Percentiles rank a stretch among this genome's conserved stretches.
Evolutionary conservation across 2,329 filamentous ascomycete species (phyloP).

Genomic region (Aspergillus sp.): DNA sequence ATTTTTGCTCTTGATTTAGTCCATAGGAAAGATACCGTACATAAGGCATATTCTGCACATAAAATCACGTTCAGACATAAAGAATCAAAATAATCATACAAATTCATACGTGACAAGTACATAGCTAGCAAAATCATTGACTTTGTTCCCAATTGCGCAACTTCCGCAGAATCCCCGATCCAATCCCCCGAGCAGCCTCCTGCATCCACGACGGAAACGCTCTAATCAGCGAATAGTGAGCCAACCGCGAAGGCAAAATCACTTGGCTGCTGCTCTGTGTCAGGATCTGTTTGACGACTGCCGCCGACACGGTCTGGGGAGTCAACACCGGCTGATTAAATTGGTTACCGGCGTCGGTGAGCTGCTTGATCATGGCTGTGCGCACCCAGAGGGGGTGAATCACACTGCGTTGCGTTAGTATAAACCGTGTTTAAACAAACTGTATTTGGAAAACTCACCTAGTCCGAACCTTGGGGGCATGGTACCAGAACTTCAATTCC

Average conservation of each 20-base stretch:
- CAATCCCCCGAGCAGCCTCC: slow-evolving; percentile 28
- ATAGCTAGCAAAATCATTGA: neutral
- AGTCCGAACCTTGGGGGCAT: slow-evolving; percentile 32
- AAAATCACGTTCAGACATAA: neutral
- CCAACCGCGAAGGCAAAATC: slow-evolving; percentile 38
- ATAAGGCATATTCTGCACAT: neutral
- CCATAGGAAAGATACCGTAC: neutral
- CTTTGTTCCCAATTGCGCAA: slow-evolving; percentile 11
- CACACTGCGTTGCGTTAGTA: slow-evolving; percentile 16
- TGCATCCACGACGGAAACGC: slow-evolving; percentile 43
- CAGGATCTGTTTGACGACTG: slow-evolving; percentile 46
- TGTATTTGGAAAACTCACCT: slow-evolving; percentile 16
- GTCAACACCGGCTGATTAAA: slow-evolving; percentile 32
- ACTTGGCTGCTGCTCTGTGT: slow-evolving; percentile 45
- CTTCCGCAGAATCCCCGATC: slow-evolving; percentile 17
- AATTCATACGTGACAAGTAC: neutral
- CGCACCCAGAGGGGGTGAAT: slow-evolving; percentile 40
- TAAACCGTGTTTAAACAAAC: neutral
- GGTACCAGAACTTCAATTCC: slow-evolving; percentile 32
- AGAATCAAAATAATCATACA: neutral
- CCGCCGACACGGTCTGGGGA: slow-evolving; percentile 38
- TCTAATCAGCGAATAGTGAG: slow-evolving; percentile 18
- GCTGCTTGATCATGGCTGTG: slow-evolving; percentile 41
- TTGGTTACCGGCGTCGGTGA: slow-evolving; percentile 24
- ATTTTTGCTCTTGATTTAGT: too few relatives aligned